Evolutionary conservation across 441 rosid genomes (phyloP).

Genomic region (Melastoma candidum): DNA sequence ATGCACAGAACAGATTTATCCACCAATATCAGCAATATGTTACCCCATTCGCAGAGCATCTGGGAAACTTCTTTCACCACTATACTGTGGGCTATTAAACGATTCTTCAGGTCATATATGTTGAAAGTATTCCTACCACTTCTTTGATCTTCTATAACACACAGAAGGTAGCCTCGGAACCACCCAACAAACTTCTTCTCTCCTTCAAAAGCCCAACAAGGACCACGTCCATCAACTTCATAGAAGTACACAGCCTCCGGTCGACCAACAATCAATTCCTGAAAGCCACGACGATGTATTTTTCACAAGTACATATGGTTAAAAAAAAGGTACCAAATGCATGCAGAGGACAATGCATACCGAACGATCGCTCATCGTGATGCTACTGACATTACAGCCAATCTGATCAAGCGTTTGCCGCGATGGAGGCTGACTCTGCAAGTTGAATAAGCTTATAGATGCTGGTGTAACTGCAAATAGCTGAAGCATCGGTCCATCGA

Average conservation of each 20-base stretch:
- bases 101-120: constrained; percentile 85
- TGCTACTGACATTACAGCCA: constrained; percentile 58
- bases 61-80: constrained; percentile 81
- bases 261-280: constrained; percentile 90
- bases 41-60: constrained; percentile 96
- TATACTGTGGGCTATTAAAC: constrained; percentile 78
- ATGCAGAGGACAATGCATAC: constrained; percentile 27
- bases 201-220: constrained; percentile 99
- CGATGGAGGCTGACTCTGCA: constrained; percentile 71
- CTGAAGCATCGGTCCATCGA: constrained; percentile 84
- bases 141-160: constrained; percentile 85
- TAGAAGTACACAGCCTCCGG: constrained; percentile 96
- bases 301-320: constrained; percentile 7
- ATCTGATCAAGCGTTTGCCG: constrained; percentile 79
- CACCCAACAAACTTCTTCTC: constrained; percentile 89
- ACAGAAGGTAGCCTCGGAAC: constrained; percentile 89
- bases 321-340: constrained; percentile 1
- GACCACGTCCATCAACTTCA: constrained; percentile 97
- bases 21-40: constrained; percentile 59
- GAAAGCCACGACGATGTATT: constrained; percentile 22
- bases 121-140: constrained; percentile 61
- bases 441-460: constrained; percentile 63
- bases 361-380: constrained; percentile 86
- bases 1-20: constrained; percentile 72
- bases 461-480: constrained; percentile 72